Base-by-base conservation (phyloP, 2,329 filamentous ascomycete species). In the Myriosclerotinia scirpicola region DNA sequence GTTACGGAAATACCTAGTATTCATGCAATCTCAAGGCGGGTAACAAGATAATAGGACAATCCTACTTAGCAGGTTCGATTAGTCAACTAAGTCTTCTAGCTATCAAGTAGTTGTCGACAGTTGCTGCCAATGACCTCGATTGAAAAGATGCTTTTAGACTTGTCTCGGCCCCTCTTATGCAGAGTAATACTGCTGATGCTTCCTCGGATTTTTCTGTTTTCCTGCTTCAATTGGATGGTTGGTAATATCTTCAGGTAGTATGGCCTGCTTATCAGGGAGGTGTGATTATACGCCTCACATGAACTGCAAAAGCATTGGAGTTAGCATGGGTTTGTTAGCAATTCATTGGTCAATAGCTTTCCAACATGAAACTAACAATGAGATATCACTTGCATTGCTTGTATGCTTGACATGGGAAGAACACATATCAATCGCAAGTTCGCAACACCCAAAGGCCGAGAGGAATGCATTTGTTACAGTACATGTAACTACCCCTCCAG, bases 361-460 rank as follows among this genome's bases (percentile, higher is more conserved):
- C 34, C 54, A 40, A 26, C 55, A 46, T 46, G 15, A 58, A 46
- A 34, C 55, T 15, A 58, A 58, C 40, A 12, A 42, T 26, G 54
- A 58, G 38, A 58, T 58, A 30, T 58, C 38, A 58, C 36, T 22
- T 56, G 54, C 36, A 42, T 56, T 42, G 54, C 14, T 22, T 20
- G 34, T 26, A 42, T 11, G 44, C 12, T 48, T 48, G 20, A 20
- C 6, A 22, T 48, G 46, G n/a, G 46, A 20, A 22, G 46, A 48
- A 48, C 26, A 48, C 15, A 46, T n/a, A 20, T 11, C 50, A 30
- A 20, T 58, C 15, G 1, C 6, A 44, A 20, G 17, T 14, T 58
- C 15, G 1, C 6, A 44, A 20, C 38, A 44, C 12, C 11, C 26
- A 46, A 34, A 17, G 26, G 15, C 42, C 26, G 40, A 59, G 26